Base-by-base conservation (phyloP, 768 basidiomycete genomes). In the Kwoniella sp. region DNA sequence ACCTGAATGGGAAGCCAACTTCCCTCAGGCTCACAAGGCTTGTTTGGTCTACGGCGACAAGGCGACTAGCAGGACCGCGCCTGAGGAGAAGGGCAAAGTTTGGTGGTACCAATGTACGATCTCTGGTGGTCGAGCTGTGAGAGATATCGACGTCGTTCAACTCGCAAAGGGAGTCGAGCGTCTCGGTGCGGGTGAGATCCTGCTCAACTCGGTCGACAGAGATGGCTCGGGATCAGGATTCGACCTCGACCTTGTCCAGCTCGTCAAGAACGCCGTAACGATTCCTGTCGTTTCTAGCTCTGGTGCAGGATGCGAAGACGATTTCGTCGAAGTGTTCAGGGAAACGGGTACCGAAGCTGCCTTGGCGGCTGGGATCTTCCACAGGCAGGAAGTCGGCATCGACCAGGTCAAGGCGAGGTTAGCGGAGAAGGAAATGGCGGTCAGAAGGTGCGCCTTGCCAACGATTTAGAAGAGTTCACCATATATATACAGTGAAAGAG, bases 21-120 rank as follows among this genome's bases (percentile, higher is more conserved):
- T 81, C 27, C 71, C 82, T 22, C 81, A 83, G 0, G 77, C 78
- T 9, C 92, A 93, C 77, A 68, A 77, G 13, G 77, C 81, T 2
- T 77, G 71, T 47, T 61, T 81, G 30, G 67, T 77, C 25, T 60
- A 72, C 46, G 77, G 80, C 19, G 68, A 76, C 46, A 64, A 77
- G 37, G 79, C 80, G 2, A 76, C 77, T 5, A 69, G 71, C 10
- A 69, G 78, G 9, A 81, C 82, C 13, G 68, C 73, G 46, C 85
- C 85, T 72, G 82, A 83, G 61, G 89, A 89, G 67, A 81, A 84
- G 57, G 88, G 86, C 47, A 88, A 86, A 75, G 88, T 87, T 47
- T 98, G 96, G 93, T 98, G 95, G 96, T 99, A 99, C 80, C 92
- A 94, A 77, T 98, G 96, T 80, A 98, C 96, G 12, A 90, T 97